phyloP scores from a whole-genome alignment of 2,329 filamentous ascomycete species.

The Monosporascus sp. region DNA sequence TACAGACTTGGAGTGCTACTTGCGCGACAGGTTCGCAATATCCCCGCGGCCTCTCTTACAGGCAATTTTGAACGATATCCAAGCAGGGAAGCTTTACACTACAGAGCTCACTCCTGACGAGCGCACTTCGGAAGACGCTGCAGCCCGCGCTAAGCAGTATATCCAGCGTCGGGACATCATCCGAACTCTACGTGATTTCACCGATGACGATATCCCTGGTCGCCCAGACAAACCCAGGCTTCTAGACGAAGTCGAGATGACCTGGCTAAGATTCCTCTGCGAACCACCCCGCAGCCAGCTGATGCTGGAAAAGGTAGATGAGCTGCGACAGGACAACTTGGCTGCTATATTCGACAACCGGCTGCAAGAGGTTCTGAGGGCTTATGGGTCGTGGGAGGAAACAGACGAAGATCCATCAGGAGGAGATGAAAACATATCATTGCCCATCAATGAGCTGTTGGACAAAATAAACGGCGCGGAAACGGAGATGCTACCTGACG shows the following conservation, averaged over 20 bases:
- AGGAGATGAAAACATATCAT: not conserved
- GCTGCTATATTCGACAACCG: slow-evolving; percentile 22
- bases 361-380: slow-evolving; percentile 20
- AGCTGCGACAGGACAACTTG: slow-evolving; percentile 17
- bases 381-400: slow-evolving; percentile 7
- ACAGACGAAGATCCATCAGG: not conserved
- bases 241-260: slow-evolving; percentile 19
- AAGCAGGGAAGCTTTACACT: slow-evolving; percentile 9
- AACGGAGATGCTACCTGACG: not conserved
- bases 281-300: slow-evolving; percentile 22
- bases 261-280: slow-evolving; percentile 21
- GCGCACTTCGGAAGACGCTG: too few relatives aligned
- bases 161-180: slow-evolving; percentile 16
- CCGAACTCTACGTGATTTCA: not conserved
- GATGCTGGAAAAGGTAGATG: slow-evolving; percentile 20
- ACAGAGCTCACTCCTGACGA: too few relatives aligned
- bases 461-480: slow-evolving; percentile 22
- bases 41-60: slow-evolving; percentile 20
- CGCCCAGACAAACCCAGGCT: not conserved
- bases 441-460: slow-evolving; percentile 10
- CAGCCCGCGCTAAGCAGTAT: not conserved
- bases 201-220: not conserved
- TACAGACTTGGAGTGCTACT: slow-evolving; percentile 9
- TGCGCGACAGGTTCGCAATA: slow-evolving; percentile 11
- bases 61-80: slow-evolving; percentile 22